Conservation (phyloP, 176 grass and related monocot genomes). For the Hsuehochloa calcarea region DNA sequence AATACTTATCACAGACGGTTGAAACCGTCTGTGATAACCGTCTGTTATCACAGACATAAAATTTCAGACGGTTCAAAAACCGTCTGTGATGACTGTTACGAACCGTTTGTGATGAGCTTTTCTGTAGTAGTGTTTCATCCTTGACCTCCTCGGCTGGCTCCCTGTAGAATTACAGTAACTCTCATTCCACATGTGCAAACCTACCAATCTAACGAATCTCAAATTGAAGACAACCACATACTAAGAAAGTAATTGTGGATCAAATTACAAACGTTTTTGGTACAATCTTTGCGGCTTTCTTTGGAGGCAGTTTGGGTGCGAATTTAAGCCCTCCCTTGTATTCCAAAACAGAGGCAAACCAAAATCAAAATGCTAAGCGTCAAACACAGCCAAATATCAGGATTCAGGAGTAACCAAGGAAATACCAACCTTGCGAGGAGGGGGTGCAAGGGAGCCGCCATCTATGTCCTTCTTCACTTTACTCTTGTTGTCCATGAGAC, state of each 20-base stretch:
- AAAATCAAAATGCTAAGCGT: too few species aligned
- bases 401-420: not conserved
- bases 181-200: not conserved
- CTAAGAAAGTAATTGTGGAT: not conserved
- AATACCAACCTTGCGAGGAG: conserved; percentile 41
- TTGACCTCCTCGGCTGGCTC: conserved; percentile 51
- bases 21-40: too few species aligned
- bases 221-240: not conserved
- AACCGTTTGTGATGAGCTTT: too few species aligned
- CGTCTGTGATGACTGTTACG: too few species aligned
- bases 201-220: not conserved
- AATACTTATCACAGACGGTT: too few species aligned
- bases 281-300: conserved; percentile 39
- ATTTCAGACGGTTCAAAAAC: too few species aligned
- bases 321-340: conserved; percentile 44
- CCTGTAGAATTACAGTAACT: conserved; percentile 32
- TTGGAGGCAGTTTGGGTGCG: conserved; percentile 39
- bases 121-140: too few species aligned
- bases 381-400: too few species aligned
- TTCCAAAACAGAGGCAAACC: not conserved
- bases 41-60: too few species aligned
- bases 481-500: conserved; percentile 40
- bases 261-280: conserved; percentile 34
- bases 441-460: conserved; percentile 19
- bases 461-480: conserved; percentile 37